Evolutionary conservation across 208 protist species (phyloP).

Genomic region (Leishmania arabica): DNA sequence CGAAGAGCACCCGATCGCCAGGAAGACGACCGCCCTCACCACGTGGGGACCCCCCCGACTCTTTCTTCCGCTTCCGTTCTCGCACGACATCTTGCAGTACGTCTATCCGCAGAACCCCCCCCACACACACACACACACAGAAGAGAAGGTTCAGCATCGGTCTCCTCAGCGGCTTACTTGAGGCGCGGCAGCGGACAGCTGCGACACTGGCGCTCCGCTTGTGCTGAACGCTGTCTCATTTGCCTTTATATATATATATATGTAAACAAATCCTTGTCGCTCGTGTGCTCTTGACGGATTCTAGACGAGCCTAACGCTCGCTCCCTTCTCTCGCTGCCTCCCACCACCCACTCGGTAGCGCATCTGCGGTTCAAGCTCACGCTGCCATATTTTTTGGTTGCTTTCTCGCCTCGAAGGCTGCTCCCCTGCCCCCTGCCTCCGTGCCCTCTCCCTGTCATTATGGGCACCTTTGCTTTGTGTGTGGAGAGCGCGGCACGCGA

Average conservation of each 20-base stretch:
- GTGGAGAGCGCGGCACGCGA: conserved; percentile 73
- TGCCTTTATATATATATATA: background rate
- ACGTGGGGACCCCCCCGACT: background rate
- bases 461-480: conserved; percentile 69
- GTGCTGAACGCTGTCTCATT: background rate
- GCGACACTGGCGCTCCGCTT: background rate
- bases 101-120: background rate
- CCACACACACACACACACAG: background rate
- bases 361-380: background rate
- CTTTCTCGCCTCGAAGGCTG: background rate
- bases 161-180: background rate
- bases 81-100: background rate
- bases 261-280: too few relatives aligned
- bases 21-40: background rate
- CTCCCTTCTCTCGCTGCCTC: background rate
- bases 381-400: background rate
- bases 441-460: background rate
- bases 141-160: background rate
- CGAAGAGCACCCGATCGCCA: background rate
- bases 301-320: background rate
- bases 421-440: background rate
- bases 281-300: background rate
- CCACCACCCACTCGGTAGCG: background rate
- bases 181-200: background rate
- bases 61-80: background rate